phyloP scores from a whole-genome alignment of 2,329 filamentous ascomycete species.

The Curvularia sp. region DNA sequence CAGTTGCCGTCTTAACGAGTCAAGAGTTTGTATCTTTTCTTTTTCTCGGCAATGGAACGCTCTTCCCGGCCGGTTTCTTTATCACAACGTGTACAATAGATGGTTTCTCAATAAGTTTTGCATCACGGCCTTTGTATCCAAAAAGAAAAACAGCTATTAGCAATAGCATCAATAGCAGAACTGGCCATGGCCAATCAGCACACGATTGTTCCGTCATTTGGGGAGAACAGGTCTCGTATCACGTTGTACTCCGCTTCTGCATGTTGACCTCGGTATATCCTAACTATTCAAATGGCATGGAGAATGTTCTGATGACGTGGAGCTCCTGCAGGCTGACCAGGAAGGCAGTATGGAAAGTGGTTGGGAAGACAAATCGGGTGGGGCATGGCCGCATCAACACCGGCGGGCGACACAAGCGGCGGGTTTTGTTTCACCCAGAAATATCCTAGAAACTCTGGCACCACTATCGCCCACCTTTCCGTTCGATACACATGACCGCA shows the following conservation, averaged over 20 bases:
- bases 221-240: conserved; percentile 27
- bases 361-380: conserved; percentile 34
- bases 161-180: conserved; percentile 44
- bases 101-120: conserved; percentile 29
- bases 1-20: conserved; percentile 46
- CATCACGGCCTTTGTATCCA: conserved; percentile 50
- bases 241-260: conserved; percentile 38
- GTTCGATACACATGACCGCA: conserved; percentile 32
- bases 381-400: conserved; percentile 26
- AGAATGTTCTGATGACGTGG: conserved; percentile 28
- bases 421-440: conserved; percentile 42
- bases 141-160: conserved; percentile 49
- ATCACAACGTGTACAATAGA: conserved; percentile 46
- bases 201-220: conserved; percentile 17
- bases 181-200: conserved; percentile 28
- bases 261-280: conserved; percentile 33
- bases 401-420: conserved; percentile 39
- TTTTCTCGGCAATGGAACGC: conserved; percentile 16
- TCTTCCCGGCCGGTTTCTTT: conserved; percentile 23
- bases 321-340: conserved; percentile 39
- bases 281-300: conserved; percentile 35
- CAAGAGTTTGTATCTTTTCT: conserved; percentile 24
- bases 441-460: conserved; percentile 28
- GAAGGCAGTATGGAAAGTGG: conserved; percentile 27
- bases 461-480: conserved; percentile 25